Evolutionary conservation across 768 basidiomycete species (phyloP).

Genomic region (Antrodiella citrinella): DNA sequence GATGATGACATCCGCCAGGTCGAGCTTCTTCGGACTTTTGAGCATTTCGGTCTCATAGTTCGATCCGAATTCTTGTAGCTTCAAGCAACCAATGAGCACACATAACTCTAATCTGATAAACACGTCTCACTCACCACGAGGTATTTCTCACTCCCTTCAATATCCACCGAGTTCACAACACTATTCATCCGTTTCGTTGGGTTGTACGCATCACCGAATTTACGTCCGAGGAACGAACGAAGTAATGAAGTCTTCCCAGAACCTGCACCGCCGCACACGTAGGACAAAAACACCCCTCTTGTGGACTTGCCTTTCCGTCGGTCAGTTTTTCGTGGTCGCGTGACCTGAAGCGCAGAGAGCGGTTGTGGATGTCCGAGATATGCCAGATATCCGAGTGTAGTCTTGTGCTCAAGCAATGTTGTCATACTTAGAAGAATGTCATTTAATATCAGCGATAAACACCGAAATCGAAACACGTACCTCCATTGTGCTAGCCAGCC

Average conservation of each 20-base stretch:
- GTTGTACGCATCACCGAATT: slow-evolving; percentile 66
- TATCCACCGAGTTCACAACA: slow-evolving; percentile 93
- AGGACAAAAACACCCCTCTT: slow-evolving; percentile 88
- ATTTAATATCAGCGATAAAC: background rate
- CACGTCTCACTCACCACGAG: slow-evolving; percentile 66
- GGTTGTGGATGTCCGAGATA: slow-evolving; percentile 87
- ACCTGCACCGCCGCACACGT: slow-evolving; percentile 92
- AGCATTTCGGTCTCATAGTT: slow-evolving; percentile 90
- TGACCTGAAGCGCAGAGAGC: slow-evolving; percentile 79
- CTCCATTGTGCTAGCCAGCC: slow-evolving; percentile 99
- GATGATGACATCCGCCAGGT: slow-evolving; percentile 88
- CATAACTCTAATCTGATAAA: background rate
- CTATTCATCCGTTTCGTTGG: slow-evolving; percentile 87
- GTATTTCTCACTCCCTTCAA: slow-evolving; percentile 92
- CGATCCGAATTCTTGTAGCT: slow-evolving; percentile 97
- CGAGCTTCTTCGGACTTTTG: slow-evolving; percentile 83
- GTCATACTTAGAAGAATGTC: too few species aligned
- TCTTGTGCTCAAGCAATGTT: slow-evolving; percentile 88
- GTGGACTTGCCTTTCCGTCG: slow-evolving; percentile 82
- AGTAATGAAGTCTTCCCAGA: slow-evolving; percentile 90
- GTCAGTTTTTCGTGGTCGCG: slow-evolving; percentile 76
- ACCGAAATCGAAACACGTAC: slow-evolving; percentile 31
- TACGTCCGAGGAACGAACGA: slow-evolving; percentile 79
- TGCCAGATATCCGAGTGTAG: slow-evolving; percentile 88
- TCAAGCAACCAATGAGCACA: background rate